phyloP scores from a whole-genome alignment of 169 alveolate genomes.

The Miamiensis avidus region DNA sequence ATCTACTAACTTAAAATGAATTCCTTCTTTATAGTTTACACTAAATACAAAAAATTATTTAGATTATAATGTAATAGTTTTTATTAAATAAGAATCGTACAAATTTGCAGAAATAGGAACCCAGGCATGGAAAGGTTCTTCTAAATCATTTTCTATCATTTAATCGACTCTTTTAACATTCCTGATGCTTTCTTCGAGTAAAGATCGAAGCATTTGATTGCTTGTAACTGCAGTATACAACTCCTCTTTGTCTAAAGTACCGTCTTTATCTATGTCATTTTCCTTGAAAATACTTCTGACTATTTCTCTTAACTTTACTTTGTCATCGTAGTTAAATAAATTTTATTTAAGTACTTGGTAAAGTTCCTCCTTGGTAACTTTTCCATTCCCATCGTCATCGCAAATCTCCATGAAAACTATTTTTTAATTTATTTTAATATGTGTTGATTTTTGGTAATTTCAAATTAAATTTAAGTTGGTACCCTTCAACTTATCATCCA shows the following conservation, averaged over 20 bases:
- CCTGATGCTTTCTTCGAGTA: slow-evolving; percentile 30
- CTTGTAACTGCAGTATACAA: slow-evolving; percentile 26
- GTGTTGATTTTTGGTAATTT: neutral
- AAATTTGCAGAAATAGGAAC: slow-evolving; percentile 51
- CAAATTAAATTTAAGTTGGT: no score
- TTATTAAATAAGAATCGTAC: neutral
- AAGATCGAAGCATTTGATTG: slow-evolving; percentile 1
- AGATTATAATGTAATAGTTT: neutral
- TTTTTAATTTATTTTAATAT: no score
- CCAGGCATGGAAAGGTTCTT: slow-evolving; percentile 45
- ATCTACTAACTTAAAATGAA: slow-evolving; percentile 15
- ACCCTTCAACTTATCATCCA: slow-evolving; percentile 34
- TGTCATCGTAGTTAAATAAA: slow-evolving; percentile 32
- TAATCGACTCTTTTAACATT: slow-evolving; percentile 36
- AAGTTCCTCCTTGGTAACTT: slow-evolving; percentile 26
- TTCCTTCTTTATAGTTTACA: slow-evolving; percentile 40
- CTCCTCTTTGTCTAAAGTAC: slow-evolving; percentile 32
- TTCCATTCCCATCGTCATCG: slow-evolving; percentile 43
- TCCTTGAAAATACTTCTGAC: slow-evolving; percentile 31
- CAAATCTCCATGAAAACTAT: slow-evolving; percentile 41
- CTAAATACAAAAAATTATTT: neutral
- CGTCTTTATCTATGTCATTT: slow-evolving; percentile 36
- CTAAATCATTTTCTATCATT: slow-evolving; percentile 42
- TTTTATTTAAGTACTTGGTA: slow-evolving; percentile 40
- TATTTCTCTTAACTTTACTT: slow-evolving; percentile 32